phyloP scores from a whole-genome alignment of 139 green algal genomes.

The Edaphochlamys debaryana region DNA sequence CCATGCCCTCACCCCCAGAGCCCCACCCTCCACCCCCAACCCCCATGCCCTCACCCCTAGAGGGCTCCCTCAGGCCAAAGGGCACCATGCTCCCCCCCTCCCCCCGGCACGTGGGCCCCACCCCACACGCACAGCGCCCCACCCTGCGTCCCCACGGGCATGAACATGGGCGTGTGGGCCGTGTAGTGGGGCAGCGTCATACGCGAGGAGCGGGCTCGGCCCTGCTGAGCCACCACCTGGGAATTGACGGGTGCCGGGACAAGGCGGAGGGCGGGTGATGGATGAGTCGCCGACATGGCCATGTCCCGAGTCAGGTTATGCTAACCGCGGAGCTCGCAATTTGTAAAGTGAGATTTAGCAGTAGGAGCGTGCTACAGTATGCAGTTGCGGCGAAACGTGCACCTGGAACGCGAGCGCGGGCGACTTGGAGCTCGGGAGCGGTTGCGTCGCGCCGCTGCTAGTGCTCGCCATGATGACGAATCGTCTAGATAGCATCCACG shows the following conservation, averaged over 20 bases:
- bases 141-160: conserved; percentile 98
- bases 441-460: not conserved
- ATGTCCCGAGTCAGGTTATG: no score
- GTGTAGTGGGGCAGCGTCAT: conserved; percentile 90
- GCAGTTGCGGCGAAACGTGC: no score
- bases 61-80: no score
- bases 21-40: no score
- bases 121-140: not conserved
- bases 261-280: not conserved
- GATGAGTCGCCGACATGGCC: no score
- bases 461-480: conserved; percentile 25
- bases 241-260: no score
- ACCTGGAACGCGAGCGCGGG: conserved; percentile 67
- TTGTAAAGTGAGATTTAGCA: no score
- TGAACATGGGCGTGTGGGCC: conserved; percentile 97
- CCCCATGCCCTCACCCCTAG: no score
- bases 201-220: conserved; percentile 71
- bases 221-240: conserved; percentile 78
- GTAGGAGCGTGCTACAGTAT: no score
- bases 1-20: not conserved
- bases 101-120: not conserved
- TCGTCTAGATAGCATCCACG: not conserved
- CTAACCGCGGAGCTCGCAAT: no score
- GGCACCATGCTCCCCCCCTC: not conserved
- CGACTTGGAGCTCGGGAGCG: conserved; percentile 50